Base-by-base conservation (phyloP, 768 basidiomycete genomes). In the Tremella yokohamensis region DNA sequence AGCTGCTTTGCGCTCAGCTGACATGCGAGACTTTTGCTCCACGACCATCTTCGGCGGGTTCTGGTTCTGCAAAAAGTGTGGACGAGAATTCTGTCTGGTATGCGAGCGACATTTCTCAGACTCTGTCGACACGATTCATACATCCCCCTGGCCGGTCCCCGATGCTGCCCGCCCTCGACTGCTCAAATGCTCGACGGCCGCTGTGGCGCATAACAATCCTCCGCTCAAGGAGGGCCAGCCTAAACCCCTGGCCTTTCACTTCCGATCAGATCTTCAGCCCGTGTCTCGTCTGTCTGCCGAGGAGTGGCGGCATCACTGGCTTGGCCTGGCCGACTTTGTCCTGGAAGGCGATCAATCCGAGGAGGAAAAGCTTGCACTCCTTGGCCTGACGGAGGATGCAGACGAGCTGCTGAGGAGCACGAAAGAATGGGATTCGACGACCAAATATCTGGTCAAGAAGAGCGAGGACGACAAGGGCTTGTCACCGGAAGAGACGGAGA, bases 21-120 rank as follows among this genome's bases (percentile, higher is more conserved):
- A 45, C 42, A 6, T 6, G 42, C 22, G 72, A 94, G 91, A 96
- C 76, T 90, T 88, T 1, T 96, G 92, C 76, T 88, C 90, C 82
- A 92, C 90, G 3, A 93, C 91, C 12, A 84, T 94, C 57, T 94
- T 94, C 76, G 87, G 87, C 6, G 85, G 84, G 57, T 87, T 85
- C 26, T 94, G 88, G 85, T 88, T 93, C 83, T 94, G 91, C 73
- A 82, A 87, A n/a, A 72, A 84, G 39, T 97, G 93, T 74, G 93
- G 90, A 3, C 84, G 89, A 9, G 93, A 96, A 76, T 84, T 88
- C 8, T 97, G 93, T 72, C 81, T 85, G 0, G 87, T 89, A 59
- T 96, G 93, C 72, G 88, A 84, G 68, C 79, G 82, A 24, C 85
- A 84, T 63, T 84, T 93, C 52, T 77, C 79, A 55, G 83, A 85